Evolutionary conservation across 257 asterid genomes (phyloP), one percentile per base, ranked within the genome.

Genomic region (Nyctanthes arbortristis): DNA sequence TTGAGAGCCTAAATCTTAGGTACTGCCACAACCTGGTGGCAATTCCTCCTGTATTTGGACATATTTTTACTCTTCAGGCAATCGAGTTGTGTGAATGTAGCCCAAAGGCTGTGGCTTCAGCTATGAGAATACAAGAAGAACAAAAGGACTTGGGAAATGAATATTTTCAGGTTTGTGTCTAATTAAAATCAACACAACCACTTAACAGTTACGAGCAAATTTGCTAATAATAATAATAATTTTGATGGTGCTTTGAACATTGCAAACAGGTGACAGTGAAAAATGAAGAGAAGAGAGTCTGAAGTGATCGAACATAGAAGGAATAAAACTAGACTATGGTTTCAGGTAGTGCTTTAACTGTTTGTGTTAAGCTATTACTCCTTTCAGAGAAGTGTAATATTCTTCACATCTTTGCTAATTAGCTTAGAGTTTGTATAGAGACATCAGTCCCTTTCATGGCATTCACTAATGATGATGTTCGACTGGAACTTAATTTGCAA

Each of bases 31-130:
- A 39, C 33, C 33, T 68, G 36, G 14, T 6, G 22, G 45, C 37
- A 32, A 39, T 68, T 40, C 73, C 73, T 68, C 28, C 33, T 57
- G 73, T 10, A 37, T 27, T 68, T n/a, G 72, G 55, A 35, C 12
- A 35, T 2, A 35, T 34, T 67, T 6, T 5, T 24, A 55, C 57
- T 31, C 36, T 67, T 14, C 27, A 55, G 16, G 18, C 27, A 32
- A 5, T 67, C 39, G 72, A 67, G 56, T 58, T 67, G 65, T 34
- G 2, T 18, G 14, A 3, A 22, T 67, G 56, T 55, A 25, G 56
- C 30, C 1, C 32, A 2, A 54, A 64, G 0, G 56, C 12, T 1
- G 63, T 54, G 65, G 63, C 16, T 14, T 67, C 72, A 16, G 65
- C 57, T 0, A 56, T 4, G 37, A 9, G 5, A 33, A 67, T 67